A percentile compares a stretch with the other conserved stretches of the same genome.
Evolutionary conservation across 805 yeast species (phyloP).

Genomic region (Pichia insulana): DNA sequence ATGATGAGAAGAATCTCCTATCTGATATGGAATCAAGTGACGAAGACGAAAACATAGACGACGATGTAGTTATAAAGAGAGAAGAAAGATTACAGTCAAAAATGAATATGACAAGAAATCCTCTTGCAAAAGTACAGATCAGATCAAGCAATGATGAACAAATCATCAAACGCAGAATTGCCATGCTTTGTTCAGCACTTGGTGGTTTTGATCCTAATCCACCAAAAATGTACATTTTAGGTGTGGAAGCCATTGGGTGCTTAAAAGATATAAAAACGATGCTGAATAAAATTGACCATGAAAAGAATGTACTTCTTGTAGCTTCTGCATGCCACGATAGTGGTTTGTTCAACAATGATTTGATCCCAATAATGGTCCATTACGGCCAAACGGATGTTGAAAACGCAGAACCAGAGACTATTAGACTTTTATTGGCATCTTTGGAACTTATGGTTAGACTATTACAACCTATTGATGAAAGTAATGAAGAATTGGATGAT

Average conservation of each 20-base stretch:
- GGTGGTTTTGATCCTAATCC: conserved; percentile 76
- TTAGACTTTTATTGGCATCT: conserved; percentile 56
- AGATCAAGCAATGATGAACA: conserved; percentile 18
- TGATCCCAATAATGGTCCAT: conserved; percentile 62
- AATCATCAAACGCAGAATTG: conserved; percentile 60
- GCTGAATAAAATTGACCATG: conserved; percentile 78
- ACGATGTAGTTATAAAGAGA: conserved; percentile 1
- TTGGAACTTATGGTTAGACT: conserved; percentile 74
- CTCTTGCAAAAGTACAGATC: neutral
- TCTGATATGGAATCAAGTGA: conserved; percentile 6
- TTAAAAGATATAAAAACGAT: conserved; percentile 81
- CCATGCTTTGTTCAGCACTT: conserved; percentile 75
- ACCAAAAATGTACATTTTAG: conserved; percentile 52
- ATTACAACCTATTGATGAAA: conserved; percentile 76
- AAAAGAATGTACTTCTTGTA: conserved; percentile 61
- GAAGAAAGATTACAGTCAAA: conserved; percentile 4
- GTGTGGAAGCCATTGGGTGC: conserved; percentile 83
- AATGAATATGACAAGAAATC: conserved; percentile 7
- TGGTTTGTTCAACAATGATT: conserved; percentile 62
- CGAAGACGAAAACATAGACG: conserved; percentile 1
- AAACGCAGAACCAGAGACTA: conserved; percentile 26
- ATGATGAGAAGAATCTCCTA: conserved; percentile 5
- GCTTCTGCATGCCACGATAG: conserved; percentile 83
- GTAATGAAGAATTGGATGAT: conserved; percentile 42
- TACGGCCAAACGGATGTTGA: conserved; percentile 15